Evolutionary conservation across 176 grass and related monocot species (phyloP).

Genomic region (Musa schizocarpa): DNA sequence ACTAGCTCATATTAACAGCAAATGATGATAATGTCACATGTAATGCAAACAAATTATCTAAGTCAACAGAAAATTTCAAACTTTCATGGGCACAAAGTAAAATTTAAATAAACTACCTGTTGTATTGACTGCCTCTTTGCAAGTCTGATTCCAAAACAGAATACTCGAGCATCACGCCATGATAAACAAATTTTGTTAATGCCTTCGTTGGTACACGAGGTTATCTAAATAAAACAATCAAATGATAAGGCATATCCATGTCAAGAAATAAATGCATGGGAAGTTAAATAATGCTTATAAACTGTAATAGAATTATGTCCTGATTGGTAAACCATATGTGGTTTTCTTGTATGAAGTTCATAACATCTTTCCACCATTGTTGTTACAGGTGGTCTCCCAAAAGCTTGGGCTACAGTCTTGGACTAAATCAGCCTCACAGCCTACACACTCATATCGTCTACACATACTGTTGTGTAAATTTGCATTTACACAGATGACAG

Average conservation of each 20-base stretch:
- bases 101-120: slow-evolving; percentile 36
- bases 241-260: neutral
- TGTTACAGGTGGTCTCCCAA: too few relatives aligned
- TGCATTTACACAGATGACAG: too few relatives aligned
- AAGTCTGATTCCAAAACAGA: slow-evolving; percentile 96
- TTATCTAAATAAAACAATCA: slow-evolving; percentile 50
- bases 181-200: slow-evolving; percentile 77
- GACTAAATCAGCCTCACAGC: neutral
- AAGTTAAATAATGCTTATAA: neutral
- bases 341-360: neutral
- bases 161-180: slow-evolving; percentile 71
- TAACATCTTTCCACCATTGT: neutral
- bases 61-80: neutral
- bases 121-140: slow-evolving; percentile 45
- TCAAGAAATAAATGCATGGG: neutral
- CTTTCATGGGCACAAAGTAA: neutral
- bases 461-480: too few relatives aligned
- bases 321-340: neutral
- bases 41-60: neutral
- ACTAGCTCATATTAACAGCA: too few relatives aligned
- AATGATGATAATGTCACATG: neutral
- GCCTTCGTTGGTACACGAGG: slow-evolving; percentile 66
- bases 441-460: too few relatives aligned
- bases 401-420: neutral
- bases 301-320: neutral